phyloP scores from a whole-genome alignment of 352 stramenopile species.

The Globisporangium nagaii region DNA sequence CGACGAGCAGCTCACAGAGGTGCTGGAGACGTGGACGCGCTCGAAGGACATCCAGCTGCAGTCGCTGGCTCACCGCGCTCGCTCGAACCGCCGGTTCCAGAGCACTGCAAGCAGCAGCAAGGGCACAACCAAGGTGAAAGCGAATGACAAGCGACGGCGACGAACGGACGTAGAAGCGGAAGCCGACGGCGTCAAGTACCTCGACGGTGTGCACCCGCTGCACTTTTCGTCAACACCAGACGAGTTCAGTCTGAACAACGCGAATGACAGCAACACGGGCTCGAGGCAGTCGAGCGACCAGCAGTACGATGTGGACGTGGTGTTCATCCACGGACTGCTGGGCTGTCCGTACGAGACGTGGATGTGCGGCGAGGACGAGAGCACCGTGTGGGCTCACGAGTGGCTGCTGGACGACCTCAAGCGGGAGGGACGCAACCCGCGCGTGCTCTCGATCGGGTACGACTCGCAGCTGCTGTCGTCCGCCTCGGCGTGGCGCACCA shows the following conservation, averaged over 20 bases:
- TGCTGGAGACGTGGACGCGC: constrained; percentile 38
- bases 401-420: constrained; percentile 70
- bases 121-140: background rate
- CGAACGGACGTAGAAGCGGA: background rate
- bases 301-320: constrained; percentile 66
- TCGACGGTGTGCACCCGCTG: constrained; percentile 66
- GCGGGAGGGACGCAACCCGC: constrained; percentile 40
- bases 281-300: constrained; percentile 6
- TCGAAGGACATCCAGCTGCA: constrained; percentile 43
- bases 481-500: constrained; percentile 68
- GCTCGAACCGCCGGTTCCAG: constrained; percentile 53
- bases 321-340: constrained; percentile 79
- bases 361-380: constrained; percentile 61
- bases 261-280: background rate
- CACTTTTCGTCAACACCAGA: constrained; percentile 35
- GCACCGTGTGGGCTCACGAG: constrained; percentile 52
- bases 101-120: constrained; percentile 13
- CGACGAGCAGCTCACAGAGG: constrained; percentile 30
- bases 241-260: background rate
- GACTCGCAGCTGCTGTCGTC: constrained; percentile 72
- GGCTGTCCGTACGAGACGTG: constrained; percentile 78
- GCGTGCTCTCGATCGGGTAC: constrained; percentile 79
- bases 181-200: constrained; percentile 38
- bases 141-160: background rate
- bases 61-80: constrained; percentile 46